Evolutionary conservation across 129 eudicot genomes (phyloP), one percentile per base, ranked within the genome.

Genomic region (Escallonia herrerae): DNA sequence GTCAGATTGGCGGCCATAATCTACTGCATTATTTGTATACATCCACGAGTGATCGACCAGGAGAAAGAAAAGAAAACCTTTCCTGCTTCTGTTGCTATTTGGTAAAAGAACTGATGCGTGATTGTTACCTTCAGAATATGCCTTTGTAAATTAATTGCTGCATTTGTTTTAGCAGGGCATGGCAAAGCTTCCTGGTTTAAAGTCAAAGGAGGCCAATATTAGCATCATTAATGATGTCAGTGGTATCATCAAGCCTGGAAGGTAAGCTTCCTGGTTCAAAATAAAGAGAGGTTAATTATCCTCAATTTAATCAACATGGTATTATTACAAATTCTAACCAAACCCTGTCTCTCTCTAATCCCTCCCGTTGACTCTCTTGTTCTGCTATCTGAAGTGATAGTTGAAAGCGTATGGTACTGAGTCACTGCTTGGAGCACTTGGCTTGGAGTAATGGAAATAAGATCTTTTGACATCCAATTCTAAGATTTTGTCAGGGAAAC

Each of bases 201-300:
- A 81, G 67, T 65, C 85, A 22, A 75, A 78, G 44, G 56, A 65
- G 62, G 86, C 93, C 11, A 82, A 76, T 39, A 60, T 85, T 64
- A 73, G 69, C 63, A 89, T 89, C 62, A 47, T 85, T 14, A 72
- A 71, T 4, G 85, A 76, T 15, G 83, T 89, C 63, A 85, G 83
- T 76, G 93, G 96, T 15, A 70, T 82, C 62, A 77, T 89, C 43
- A 89, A 77, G 80, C 96, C 96, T 53, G 93, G 94, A 78, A 85
- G 90, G 96, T 89, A 74, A 61, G 56, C 15, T 8, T 47, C 15
- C 56, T 59, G 33, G 33, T 22, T 22, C 33, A 22, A 22, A 22
- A 22, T 22, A 0, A 22, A 22, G 59, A 48, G 33, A 48, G 5
- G 67, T 13, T 46, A 13, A 58, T 6, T 40, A 40, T 68, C 3